Percentiles rank a stretch among this genome's conserved stretches.
These are phyloP conservation scores for Psilocybe tampanensis DNA, from an alignment of 768 basidiomycete genomes.

Conservation along the genomic window DNA sequence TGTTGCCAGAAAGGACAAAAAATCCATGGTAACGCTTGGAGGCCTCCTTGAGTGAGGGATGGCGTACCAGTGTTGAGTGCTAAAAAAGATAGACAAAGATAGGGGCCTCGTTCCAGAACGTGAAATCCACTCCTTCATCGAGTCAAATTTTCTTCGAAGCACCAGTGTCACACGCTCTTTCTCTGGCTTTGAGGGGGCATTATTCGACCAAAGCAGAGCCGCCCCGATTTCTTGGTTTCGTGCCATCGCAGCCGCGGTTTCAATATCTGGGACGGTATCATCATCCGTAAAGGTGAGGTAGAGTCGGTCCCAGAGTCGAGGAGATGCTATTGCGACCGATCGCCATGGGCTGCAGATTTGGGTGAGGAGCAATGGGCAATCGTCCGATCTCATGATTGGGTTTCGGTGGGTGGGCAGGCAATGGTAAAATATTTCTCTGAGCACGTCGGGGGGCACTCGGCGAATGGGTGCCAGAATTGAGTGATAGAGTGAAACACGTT, in stretches of 20 bases:
- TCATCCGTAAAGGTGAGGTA: slow-evolving; percentile 9
- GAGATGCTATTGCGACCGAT: slow-evolving; percentile 17
- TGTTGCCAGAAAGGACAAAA: not conserved
- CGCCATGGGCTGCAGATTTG: slow-evolving; percentile 22
- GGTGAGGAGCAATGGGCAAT: slow-evolving; percentile 21
- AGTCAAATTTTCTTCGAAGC: not conserved
- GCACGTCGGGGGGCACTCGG: slow-evolving; percentile 14
- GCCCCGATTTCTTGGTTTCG: not conserved
- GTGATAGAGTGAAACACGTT: not conserved
- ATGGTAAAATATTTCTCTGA: slow-evolving; percentile 14
- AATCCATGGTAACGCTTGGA: too few species aligned
- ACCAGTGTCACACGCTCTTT: not conserved
- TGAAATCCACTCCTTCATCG: slow-evolving; percentile 7
- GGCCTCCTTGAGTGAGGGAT: not conserved
- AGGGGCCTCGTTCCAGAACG: slow-evolving; percentile 14
- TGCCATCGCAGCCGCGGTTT: too few species aligned
- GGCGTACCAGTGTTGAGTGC: not conserved
- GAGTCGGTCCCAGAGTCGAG: slow-evolving; percentile 21
- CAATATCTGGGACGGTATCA: not conserved
- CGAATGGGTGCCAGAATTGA: slow-evolving; percentile 17
- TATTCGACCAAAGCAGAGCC: too few species aligned
- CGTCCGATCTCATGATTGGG: slow-evolving; percentile 11
- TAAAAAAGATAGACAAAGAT: slow-evolving; percentile 11
- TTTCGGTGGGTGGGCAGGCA: slow-evolving; percentile 18
- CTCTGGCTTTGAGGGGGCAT: not conserved